Evolutionary conservation across 169 alveolate genomes (phyloP), one percentile per base, ranked within the genome.

Genomic region (Eimeria acervulina): DNA sequence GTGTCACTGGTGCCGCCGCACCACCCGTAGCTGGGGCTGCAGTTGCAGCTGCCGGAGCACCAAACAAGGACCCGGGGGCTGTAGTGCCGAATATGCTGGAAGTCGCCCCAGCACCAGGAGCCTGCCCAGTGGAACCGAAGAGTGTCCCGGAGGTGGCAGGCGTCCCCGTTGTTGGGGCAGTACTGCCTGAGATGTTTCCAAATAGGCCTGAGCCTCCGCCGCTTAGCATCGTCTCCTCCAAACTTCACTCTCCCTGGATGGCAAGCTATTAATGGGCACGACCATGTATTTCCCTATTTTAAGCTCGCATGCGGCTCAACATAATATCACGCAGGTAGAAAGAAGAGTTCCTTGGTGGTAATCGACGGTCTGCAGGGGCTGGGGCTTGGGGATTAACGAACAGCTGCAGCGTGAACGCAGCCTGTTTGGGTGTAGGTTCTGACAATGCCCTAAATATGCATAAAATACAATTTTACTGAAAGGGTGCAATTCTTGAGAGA

Each of bases 131-230:
- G 44, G 95, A 31, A 33, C 90, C 90, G 31, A 91, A 91, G 68
- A 91, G 90, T 47, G 81, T 36, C n/a, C 90, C 95, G 28, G 87
- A 61, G 6, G 66, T 76, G 40, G 81, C 94, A 47, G 80, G 21
- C 26, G 81, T 13, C 17, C 84, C 68, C 81, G 83, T 26, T 12
- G 59, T 38, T 12, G 40, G 68, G 74, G 94, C 83, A 61, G 33
- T 44, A 63, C 42, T 63, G 59, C 94, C 84, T 0, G 94, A 87
- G 26, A 87, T 26, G 81, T 42, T 87, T 13, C 94, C 94, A 40
- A 87, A 87, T 38, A 63, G 61, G 94, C 94, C 83, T 33, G 94
- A 36, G 61, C 83, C 94, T 61, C 84, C 94, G 66, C 94, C 81
- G 40, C 94, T 44, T 23, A 63, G 63, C 94, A 87, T 87, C 66